Evolutionary conservation across 2,329 filamentous ascomycete species (phyloP).

Genomic region (Botrytis sinoallii): DNA sequence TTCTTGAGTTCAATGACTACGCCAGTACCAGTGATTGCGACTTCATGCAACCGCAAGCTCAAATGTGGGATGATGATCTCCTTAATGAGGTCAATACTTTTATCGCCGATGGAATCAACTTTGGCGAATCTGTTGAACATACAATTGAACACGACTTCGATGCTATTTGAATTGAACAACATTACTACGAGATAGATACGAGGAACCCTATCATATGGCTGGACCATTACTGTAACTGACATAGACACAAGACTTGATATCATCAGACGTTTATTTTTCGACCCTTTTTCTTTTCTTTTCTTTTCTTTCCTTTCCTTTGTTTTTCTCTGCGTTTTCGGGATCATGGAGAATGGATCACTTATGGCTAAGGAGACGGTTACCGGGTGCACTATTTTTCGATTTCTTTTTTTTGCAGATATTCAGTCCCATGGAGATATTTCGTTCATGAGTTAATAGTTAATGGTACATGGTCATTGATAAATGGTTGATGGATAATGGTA

Average conservation of each 20-base stretch:
- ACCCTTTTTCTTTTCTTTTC: background rate
- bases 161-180: background rate
- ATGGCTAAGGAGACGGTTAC: background rate
- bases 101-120: background rate
- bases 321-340: background rate
- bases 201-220: background rate
- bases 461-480: background rate
- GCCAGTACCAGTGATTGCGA: background rate
- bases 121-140: background rate
- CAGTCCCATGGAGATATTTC: background rate
- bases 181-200: slow-evolving; percentile 8
- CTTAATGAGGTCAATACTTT: background rate
- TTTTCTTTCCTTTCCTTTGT: background rate
- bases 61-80: background rate
- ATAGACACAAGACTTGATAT: slow-evolving; percentile 1
- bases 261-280: background rate
- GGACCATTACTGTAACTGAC: slow-evolving; percentile 9
- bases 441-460: background rate
- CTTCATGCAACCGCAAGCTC: background rate
- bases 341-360: background rate
- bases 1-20: background rate
- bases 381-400: background rate
- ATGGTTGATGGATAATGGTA: background rate
- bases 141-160: background rate
- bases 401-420: background rate